Base-by-base conservation (phyloP, 129 eudicot species). In the Logfia minima region DNA sequence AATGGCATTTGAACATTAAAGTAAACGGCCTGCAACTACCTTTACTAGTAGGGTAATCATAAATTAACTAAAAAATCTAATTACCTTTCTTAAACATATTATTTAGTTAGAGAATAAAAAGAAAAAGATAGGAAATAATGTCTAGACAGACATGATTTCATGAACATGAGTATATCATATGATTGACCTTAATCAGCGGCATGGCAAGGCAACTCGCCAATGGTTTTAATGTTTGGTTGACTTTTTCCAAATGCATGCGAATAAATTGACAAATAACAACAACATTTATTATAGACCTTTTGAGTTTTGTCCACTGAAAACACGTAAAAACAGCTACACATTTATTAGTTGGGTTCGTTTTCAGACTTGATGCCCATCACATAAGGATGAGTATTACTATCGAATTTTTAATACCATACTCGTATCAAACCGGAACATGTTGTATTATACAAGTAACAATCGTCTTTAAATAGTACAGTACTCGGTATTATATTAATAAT, bases 141-240 rank as follows among this genome's bases (percentile, higher is more conserved):
- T 68, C 28, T 68, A 18, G 29, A 68, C 75, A 37, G 61, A 77
- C 81, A 68, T 77, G 75, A 77, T 77, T 55, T 35, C 24, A 55
- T 18, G 61, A 55, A 55, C 48, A 41, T 41, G 48, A 41, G 48
- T 9, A 2, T 41, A 35, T 13, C 5, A 51, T 3, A 55, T 55
- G 63, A 58, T 58, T 58, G 63, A 58, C 69, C 81, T 35, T 56
- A 58, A 77, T 77, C 75, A 77, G 58, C 81, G 70, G 81, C 70
- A 37, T 24, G 43, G 71, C 62, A 75, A 39, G 29, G 71, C 62
- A 48, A 48, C 55, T 48, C 55, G 55, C 70, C 29, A 53, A 9
- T 10, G 26, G 61, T 68, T 59, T 24, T 19, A 37, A 17, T 77
- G 75, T 68, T 69, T 39, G 32, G 75, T 77, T 77, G 81, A 77